Base-by-base conservation (phyloP, 805 yeast genomes). In the Sugiyamaella qingdaonensis region DNA sequence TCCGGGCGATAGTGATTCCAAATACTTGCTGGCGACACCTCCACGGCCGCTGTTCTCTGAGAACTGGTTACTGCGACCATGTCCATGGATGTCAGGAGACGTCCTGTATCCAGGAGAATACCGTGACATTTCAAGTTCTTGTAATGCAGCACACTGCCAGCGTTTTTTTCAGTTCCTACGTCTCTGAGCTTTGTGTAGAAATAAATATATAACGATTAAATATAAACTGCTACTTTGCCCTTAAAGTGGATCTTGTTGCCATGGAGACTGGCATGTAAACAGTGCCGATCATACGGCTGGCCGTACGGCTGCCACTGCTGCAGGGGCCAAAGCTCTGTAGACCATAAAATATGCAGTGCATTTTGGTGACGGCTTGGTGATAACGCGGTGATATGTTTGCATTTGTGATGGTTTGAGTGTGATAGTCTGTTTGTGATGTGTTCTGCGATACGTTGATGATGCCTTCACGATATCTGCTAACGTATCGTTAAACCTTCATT, bases 1-100 rank as follows among this genome's bases (percentile, higher is more conserved):
- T 39, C 43, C 24, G 11, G 43, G 43, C 4, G 43, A n/a, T 11
- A 54, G 34, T 9, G 52, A 29, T 10, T 54, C 53, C 45, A 62
- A 46, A 34, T 62, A 62, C 24, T 64, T 54, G 46, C 58, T 58
- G 10, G 65, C 59, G 42, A 61, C 43, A n/a, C 43, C 43, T 39
- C 43, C 54, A 9, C 60, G 51, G 4, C 56, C 32, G 34, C 36
- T 51, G 49, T 45, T 54, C 58, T 54, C 56, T 9, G 49, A 39
- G 24, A 19, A 4, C 43, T 39, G 19, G 29, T 24, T 24, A 24
- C 29, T 24, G 19, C 19, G 24, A 16, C 21, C 21, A 14, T 34
- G 4, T 14, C 37, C 37, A 16, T 14, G 13, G 14, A 11, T 16
- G 24, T 39, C 43, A 14, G 43, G 43, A 39, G 43, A 39, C 21